Percentiles rank a stretch among this genome's conserved stretches.
Conservation (phyloP, 257 asterid species). For the Eustoma russellianum region DNA sequence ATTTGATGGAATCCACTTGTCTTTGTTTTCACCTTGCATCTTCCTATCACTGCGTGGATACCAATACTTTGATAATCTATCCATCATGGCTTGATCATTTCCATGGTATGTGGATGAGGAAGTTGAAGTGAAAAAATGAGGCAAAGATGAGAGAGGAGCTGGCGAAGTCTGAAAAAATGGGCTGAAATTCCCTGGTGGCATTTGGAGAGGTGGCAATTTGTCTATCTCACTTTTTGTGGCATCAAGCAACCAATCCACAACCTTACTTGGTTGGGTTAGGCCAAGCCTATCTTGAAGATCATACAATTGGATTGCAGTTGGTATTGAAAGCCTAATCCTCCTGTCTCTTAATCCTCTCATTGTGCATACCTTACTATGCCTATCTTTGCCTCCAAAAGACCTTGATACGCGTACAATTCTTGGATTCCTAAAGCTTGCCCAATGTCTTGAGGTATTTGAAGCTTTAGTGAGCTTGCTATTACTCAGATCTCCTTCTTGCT, state of each 20-base stretch:
- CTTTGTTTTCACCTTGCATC: slow-evolving; percentile 5
- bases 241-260: slow-evolving; percentile 62
- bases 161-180: slow-evolving; percentile 16
- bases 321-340: slow-evolving; percentile 59
- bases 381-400: slow-evolving; percentile 58
- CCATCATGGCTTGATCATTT: slow-evolving; percentile 7
- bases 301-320: slow-evolving; percentile 59
- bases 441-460: slow-evolving; percentile 32
- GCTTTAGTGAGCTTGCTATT: slow-evolving; percentile 15
- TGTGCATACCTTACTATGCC: slow-evolving; percentile 75
- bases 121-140: slow-evolving; percentile 11
- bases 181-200: slow-evolving; percentile 20
- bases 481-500: slow-evolving; percentile 33
- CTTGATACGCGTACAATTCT: slow-evolving; percentile 65
- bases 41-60: not conserved
- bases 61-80: slow-evolving; percentile 6
- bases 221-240: slow-evolving; percentile 48
- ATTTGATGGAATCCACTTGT: slow-evolving; percentile 18
- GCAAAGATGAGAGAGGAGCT: slow-evolving; percentile 5
- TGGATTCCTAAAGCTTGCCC: slow-evolving; percentile 55
- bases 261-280: slow-evolving; percentile 63
- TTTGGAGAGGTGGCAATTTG: slow-evolving; percentile 58
- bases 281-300: slow-evolving; percentile 73
- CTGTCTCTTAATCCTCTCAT: slow-evolving; percentile 58
- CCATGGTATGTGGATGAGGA: not conserved